These are phyloP conservation scores for Venustampulla echinocandica DNA, from an alignment of 495 filamentous ascomycete species.

Conservation along the genomic window DNA sequence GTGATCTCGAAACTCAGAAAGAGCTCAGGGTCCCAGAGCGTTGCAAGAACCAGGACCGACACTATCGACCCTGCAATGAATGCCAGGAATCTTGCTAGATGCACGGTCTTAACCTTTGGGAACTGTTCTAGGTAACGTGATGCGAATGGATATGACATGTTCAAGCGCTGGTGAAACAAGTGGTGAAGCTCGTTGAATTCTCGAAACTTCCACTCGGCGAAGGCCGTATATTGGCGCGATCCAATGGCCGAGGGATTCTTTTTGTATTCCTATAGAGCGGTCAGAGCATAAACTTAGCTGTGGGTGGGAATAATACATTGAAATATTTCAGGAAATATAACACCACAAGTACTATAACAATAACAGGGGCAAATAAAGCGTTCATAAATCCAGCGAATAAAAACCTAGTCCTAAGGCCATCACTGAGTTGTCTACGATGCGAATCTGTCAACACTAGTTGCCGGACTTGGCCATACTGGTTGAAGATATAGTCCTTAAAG, in stretches of 20 bases:
- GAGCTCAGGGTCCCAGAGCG: slow-evolving; percentile 78
- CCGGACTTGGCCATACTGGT: slow-evolving; percentile 73
- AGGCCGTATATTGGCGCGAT: slow-evolving; percentile 79
- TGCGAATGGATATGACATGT: slow-evolving; percentile 93
- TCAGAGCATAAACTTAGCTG: background rate
- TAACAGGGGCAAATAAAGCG: slow-evolving; percentile 73
- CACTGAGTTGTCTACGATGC: slow-evolving; percentile 69
- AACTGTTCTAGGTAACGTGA: slow-evolving; percentile 92
- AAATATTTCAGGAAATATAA: slow-evolving; percentile 90
- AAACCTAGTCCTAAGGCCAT: slow-evolving; percentile 65
- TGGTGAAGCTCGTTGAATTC: slow-evolving; percentile 97
- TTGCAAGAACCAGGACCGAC: slow-evolving; percentile 70
- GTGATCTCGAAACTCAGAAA: slow-evolving; percentile 90
- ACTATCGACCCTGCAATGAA: slow-evolving; percentile 81
- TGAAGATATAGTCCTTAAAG: slow-evolving; percentile 90
- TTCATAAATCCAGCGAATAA: slow-evolving; percentile 77
- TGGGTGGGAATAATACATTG: slow-evolving; percentile 45
- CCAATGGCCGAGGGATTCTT: slow-evolving; percentile 79
- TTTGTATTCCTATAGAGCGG: slow-evolving; percentile 58
- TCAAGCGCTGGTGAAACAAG: slow-evolving; percentile 76
- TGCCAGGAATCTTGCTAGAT: slow-evolving; percentile 70
- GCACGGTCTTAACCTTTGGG: slow-evolving; percentile 85
- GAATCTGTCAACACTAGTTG: slow-evolving; percentile 75
- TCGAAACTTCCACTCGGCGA: slow-evolving; percentile 96
- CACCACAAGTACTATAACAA: slow-evolving; percentile 71